Conservation (phyloP, 345 rosid genomes). For the Sisymbrium irio region DNA sequence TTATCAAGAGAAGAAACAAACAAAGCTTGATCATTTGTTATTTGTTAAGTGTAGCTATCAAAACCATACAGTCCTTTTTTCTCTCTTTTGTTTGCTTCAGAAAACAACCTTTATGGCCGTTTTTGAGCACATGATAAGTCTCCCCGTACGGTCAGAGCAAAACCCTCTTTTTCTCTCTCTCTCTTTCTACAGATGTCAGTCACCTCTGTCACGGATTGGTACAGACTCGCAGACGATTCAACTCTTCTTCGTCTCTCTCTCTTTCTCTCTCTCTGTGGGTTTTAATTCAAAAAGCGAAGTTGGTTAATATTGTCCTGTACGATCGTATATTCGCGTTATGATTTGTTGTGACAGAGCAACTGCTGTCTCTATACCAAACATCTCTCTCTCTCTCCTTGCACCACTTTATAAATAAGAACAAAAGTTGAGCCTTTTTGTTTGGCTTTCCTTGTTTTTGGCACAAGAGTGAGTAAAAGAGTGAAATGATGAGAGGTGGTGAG, state of each 20-base stretch:
- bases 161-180: not conserved
- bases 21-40: not conserved
- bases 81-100: slow-evolving; percentile 16
- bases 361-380: slow-evolving; percentile 25
- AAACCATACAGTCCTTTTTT: slow-evolving; percentile 23
- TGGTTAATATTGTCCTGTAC: slow-evolving; percentile 38
- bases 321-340: slow-evolving; percentile 33
- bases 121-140: slow-evolving; percentile 33
- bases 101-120: slow-evolving; percentile 30
- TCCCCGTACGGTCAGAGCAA: slow-evolving; percentile 34
- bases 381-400: slow-evolving; percentile 16
- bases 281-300: slow-evolving; percentile 39
- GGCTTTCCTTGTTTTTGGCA: not conserved
- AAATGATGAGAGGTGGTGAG: slow-evolving; percentile 50
- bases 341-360: slow-evolving; percentile 35
- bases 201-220: slow-evolving; percentile 32
- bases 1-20: slow-evolving; percentile 11
- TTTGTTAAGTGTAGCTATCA: slow-evolving; percentile 36
- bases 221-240: slow-evolving; percentile 30
- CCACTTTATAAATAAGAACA: slow-evolving; percentile 28
- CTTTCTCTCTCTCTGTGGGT: not conserved
- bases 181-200: slow-evolving; percentile 33
- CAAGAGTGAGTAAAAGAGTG: slow-evolving; percentile 14
- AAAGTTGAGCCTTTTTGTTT: slow-evolving; percentile 21
- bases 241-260: not conserved